Evolutionary conservation across 345 rosid species (phyloP), one percentile per base, ranked within the genome.

Genomic region (Litchi chinensis): DNA sequence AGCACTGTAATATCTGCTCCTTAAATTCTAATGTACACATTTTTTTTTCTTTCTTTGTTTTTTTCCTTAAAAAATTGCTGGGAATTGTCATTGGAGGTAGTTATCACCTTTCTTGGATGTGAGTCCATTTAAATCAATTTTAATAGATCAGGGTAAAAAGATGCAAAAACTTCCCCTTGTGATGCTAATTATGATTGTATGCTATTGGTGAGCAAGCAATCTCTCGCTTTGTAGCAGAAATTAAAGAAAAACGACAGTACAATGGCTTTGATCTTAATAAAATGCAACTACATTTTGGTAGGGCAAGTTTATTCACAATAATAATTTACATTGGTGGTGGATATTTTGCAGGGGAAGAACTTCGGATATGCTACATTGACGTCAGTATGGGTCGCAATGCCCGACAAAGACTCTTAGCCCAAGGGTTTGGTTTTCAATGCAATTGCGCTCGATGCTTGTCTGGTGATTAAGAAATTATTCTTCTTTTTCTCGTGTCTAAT

Each of bases 351-450:
- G 98, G 89, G 43, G 97, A 95, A 87, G 98, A 93, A 88, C 94
- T 95, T 48, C 87, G 92, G 43, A 93, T 92, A 57, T 88, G 97
- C 82, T 95, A 92, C 70, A 92, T 92, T 67, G 97, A 93, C 80
- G 90, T 92, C 46, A 92, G 98, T 79, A 85, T 95, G 93, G 88
- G 88, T 81, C 86, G 44, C 65, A 86, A 90, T 76, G 97, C 93
- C 44, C 82, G 95, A 16, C 92, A 90, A 76, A 78, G 82, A 60
- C 19, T 93, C 50, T 85, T 93, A 77, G 84, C 85, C 28, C 83
- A 88, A 82, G 98, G 98, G 12, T 95, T 95, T 81, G 98, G 95
- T 68, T 92, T 93, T 73, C 72, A 68, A 32, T 90, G 94, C 86
- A 88, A 80, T 68, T 95, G 97, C 77, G 84, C 68, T 66, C 83